These are phyloP conservation scores for Fusarium guadeloupense DNA, from an alignment of 2,329 filamentous ascomycete species.

Conservation along the genomic window DNA sequence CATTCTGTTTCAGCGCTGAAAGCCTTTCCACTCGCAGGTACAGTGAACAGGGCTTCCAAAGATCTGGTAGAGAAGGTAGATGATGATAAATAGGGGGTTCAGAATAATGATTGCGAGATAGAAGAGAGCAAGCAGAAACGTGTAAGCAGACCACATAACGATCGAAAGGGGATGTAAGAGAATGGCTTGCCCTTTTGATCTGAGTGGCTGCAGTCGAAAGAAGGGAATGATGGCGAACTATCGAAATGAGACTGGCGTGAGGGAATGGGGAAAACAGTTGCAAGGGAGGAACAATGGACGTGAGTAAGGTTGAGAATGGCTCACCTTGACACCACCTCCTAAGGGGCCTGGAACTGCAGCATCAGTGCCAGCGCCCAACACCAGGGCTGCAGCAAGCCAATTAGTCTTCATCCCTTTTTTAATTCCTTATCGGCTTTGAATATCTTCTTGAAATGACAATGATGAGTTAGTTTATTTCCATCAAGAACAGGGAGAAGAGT, in stretches of 20 bases:
- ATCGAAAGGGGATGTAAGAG: not conserved
- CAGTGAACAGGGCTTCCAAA: not conserved
- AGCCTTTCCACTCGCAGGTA: not conserved
- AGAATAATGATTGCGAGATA: too few species aligned
- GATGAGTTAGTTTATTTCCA: not conserved
- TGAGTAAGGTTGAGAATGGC: not conserved
- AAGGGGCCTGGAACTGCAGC: slow-evolving; percentile 30
- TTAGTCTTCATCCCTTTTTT: slow-evolving; percentile 47
- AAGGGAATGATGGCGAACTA: not conserved
- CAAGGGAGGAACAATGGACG: not conserved
- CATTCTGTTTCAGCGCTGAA: slow-evolving; percentile 14
- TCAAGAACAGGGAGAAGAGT: not conserved
- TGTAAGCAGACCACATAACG: not conserved
- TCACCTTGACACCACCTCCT: slow-evolving; percentile 24
- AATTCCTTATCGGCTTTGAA: not conserved
- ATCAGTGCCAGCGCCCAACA: slow-evolving; percentile 45
- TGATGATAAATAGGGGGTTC: not conserved
- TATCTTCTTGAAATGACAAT: not conserved
- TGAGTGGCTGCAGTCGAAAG: not conserved
- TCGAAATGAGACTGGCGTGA: not conserved
- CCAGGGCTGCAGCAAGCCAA: slow-evolving; percentile 44
- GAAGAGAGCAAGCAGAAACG: not conserved
- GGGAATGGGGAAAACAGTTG: not conserved
- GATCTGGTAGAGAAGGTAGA: not conserved
- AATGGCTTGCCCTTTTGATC: not conserved